Evolutionary conservation across 441 rosid genomes (phyloP).

Genomic region (Pelargonium australe): DNA sequence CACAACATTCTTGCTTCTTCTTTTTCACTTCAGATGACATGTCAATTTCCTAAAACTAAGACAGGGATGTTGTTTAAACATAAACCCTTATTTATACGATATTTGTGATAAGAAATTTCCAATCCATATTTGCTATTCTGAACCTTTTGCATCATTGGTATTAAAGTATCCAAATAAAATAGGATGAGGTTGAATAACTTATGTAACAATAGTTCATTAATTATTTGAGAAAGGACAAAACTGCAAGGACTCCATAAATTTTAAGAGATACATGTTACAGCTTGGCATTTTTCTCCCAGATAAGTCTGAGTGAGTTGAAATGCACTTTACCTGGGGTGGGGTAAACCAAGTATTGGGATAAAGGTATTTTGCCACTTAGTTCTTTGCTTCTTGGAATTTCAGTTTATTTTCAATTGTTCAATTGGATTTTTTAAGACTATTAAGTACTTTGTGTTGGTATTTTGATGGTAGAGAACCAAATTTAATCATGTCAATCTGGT

Average conservation of each 20-base stretch:
- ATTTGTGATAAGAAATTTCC: not conserved
- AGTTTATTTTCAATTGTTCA: not conserved
- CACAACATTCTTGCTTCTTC: not conserved
- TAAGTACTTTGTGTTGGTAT: not conserved
- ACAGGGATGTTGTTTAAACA: not conserved
- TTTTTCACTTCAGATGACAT: not conserved
- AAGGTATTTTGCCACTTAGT: not conserved
- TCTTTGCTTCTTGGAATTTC: not conserved
- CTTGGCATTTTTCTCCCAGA: not conserved
- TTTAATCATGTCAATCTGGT: not conserved
- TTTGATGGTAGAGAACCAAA: not conserved
- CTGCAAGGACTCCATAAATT: not conserved
- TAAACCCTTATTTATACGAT: not conserved
- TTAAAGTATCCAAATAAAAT: too few species aligned
- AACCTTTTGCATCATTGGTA: too few species aligned
- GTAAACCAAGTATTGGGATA: not conserved
- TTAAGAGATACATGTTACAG: not conserved
- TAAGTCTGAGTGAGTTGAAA: not conserved
- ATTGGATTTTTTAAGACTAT: not conserved
- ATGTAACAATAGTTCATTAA: not conserved
- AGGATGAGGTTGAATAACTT: not conserved
- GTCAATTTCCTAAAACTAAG: not conserved
- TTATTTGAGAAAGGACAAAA: not conserved
- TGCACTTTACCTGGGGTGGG: not conserved
- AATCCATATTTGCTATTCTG: too few species aligned